These are phyloP conservation scores for Pisolithus albus DNA, from an alignment of 768 basidiomycete genomes.

Conservation along the genomic window DNA sequence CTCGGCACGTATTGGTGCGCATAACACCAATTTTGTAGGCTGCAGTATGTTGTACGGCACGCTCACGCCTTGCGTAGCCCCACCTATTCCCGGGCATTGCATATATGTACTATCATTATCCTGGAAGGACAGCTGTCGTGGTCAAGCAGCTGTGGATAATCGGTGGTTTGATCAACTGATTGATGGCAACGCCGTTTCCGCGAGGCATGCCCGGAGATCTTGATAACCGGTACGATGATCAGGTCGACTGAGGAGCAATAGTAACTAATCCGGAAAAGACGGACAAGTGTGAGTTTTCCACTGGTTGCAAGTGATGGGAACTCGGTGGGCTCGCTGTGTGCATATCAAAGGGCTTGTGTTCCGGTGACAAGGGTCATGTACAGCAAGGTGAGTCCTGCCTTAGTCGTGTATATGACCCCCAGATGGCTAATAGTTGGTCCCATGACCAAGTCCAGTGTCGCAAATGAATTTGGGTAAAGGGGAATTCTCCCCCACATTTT, in stretches of 20 bases:
- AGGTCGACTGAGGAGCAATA: neutral
- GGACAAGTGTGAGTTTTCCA: neutral
- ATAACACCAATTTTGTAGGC: constrained; percentile 1
- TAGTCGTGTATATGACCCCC: too few species aligned
- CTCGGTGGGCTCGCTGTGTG: neutral
- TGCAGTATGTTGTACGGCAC: neutral
- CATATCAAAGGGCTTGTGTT: neutral
- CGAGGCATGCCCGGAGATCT: neutral
- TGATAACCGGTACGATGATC: neutral
- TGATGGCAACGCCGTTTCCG: neutral
- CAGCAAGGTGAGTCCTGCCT: too few species aligned
- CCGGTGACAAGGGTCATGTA: too few species aligned
- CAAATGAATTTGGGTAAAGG: too few species aligned
- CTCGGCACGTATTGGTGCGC: neutral
- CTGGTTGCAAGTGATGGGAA: neutral
- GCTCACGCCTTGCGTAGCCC: constrained; percentile 3
- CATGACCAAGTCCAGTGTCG: too few species aligned
- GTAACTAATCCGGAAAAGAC: neutral
- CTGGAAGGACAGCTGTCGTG: neutral
- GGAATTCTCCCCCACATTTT: too few species aligned
- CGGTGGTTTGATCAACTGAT: neutral
- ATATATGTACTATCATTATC: neutral
- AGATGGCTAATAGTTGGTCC: too few species aligned
- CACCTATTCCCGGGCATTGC: constrained; percentile 3
- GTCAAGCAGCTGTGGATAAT: neutral